Evolutionary conservation across 441 rosid species (phyloP).

Genomic region (Biscutella auriculata): DNA sequence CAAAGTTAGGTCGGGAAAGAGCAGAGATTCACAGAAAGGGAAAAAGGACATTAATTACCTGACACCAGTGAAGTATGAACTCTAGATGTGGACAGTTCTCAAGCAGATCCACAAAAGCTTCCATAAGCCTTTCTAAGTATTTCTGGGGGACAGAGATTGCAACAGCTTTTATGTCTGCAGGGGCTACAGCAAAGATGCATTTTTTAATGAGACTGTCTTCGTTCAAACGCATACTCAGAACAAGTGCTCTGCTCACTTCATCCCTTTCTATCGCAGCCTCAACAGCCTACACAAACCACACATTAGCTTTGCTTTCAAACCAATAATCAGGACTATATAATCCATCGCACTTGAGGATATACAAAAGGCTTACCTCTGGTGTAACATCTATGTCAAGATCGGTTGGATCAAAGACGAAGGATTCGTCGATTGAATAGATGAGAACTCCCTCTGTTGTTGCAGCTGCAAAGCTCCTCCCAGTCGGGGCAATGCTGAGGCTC

Average conservation of each 20-base stretch:
- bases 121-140: constrained; percentile 73
- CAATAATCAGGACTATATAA: background rate
- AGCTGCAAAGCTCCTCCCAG: constrained; percentile 81
- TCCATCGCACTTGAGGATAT: background rate
- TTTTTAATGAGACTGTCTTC: constrained; percentile 69
- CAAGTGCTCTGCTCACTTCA: constrained; percentile 60
- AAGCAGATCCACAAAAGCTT: constrained; percentile 73
- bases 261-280: constrained; percentile 60
- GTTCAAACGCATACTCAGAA: constrained; percentile 82
- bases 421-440: constrained; percentile 75
- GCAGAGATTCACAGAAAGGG: background rate
- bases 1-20: background rate
- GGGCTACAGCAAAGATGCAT: constrained; percentile 61
- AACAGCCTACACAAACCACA: constrained; percentile 46
- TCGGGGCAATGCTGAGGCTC: constrained; percentile 78
- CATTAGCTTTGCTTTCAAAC: background rate
- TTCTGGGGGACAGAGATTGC: constrained; percentile 51
- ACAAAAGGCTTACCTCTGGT: constrained; percentile 55
- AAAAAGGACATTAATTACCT: constrained; percentile 32
- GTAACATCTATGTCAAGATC: constrained; percentile 97
- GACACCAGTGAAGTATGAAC: constrained; percentile 83
- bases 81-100: constrained; percentile 88
- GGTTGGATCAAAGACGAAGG: constrained; percentile 88
- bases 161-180: constrained; percentile 58
- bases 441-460: constrained; percentile 96